Percentiles rank a stretch among this genome's conserved stretches.
Evolutionary conservation across 2,329 filamentous ascomycete genomes (phyloP).

Genomic region (Elsinoe fawcettii): DNA sequence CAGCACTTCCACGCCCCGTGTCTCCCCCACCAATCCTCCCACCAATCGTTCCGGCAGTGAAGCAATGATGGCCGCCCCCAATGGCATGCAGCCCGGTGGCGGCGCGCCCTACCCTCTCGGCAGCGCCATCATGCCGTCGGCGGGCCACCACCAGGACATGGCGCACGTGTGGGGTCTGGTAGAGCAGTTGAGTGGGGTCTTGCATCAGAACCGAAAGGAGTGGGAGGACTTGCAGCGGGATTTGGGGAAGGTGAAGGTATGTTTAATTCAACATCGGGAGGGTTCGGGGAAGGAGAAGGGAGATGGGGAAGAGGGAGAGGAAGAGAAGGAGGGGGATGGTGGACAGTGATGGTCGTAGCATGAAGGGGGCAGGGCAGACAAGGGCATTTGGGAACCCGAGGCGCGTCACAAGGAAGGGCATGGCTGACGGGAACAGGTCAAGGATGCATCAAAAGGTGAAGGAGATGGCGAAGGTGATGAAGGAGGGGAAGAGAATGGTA

Average conservation of each 20-base stretch:
- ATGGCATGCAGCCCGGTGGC: constrained; percentile 15
- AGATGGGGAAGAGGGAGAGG: not conserved
- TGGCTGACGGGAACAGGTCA: constrained; percentile 15
- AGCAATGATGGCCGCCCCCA: constrained; percentile 18
- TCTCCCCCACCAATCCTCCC: not conserved
- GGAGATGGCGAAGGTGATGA: not conserved
- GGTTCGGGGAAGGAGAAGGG: constrained; percentile 22
- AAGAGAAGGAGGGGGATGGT: constrained; percentile 7
- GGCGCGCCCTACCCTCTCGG: constrained; percentile 17
- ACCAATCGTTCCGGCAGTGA: not conserved
- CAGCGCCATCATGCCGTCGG: constrained; percentile 28
- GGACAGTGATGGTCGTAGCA: too few species aligned
- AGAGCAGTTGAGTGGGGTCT: constrained; percentile 28
- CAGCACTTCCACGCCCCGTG: not conserved
- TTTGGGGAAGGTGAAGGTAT: constrained; percentile 23
- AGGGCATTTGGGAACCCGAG: too few species aligned
- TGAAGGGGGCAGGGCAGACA: not conserved
- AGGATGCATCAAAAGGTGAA: constrained; percentile 11
- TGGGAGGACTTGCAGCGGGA: constrained; percentile 28
- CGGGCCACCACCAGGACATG: constrained; percentile 34
- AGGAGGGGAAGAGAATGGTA: constrained; percentile 5
- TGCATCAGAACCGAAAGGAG: constrained; percentile 31
- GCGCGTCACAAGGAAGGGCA: not conserved
- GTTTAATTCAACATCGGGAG: constrained; percentile 18
- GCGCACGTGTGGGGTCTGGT: constrained; percentile 32